Percentiles rank a stretch among this genome's conserved stretches.
These are phyloP conservation scores for Pseudogymnoascus sp. DNA, from an alignment of 2,329 filamentous ascomycete genomes.

Conservation along the genomic window DNA sequence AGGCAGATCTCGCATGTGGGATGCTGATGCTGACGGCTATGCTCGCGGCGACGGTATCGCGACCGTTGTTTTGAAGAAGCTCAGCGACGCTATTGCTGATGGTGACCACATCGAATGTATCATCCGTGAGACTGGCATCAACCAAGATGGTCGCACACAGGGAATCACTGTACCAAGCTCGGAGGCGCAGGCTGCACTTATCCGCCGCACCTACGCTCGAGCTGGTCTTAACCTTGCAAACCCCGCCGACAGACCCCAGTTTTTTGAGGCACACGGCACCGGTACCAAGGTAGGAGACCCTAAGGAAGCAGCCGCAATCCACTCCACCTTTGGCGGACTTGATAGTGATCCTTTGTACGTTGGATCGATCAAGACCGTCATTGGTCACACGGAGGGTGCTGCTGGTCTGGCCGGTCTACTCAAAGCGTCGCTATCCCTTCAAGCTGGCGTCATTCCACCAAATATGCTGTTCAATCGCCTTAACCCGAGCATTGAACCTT, in stretches of 20 bases:
- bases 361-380: conserved; percentile 22
- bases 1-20: conserved; percentile 33
- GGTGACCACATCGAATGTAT: conserved; percentile 50
- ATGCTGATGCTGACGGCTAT: conserved; percentile 17
- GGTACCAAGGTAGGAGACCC: conserved; percentile 23
- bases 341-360: conserved; percentile 16
- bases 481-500: conserved; percentile 27
- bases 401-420: conserved; percentile 20
- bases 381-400: conserved; percentile 23
- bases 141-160: conserved; percentile 48
- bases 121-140: conserved; percentile 44
- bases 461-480: conserved; percentile 27
- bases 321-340: conserved; percentile 16
- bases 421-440: conserved; percentile 23
- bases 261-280: conserved; percentile 25
- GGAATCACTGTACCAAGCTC: conserved; percentile 44
- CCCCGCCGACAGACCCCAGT: conserved; percentile 11
- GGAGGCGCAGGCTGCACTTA: conserved; percentile 30
- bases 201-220: neutral
- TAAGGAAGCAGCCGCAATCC: conserved; percentile 19
- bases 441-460: conserved; percentile 24
- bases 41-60: conserved; percentile 41
- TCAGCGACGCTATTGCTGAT: conserved; percentile 48
- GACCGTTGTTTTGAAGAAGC: conserved; percentile 48
- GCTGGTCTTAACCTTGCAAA: conserved; percentile 10